phyloP scores from a whole-genome alignment of 2,329 filamentous ascomycete genomes.

The Aspergillus tubingensis region DNA sequence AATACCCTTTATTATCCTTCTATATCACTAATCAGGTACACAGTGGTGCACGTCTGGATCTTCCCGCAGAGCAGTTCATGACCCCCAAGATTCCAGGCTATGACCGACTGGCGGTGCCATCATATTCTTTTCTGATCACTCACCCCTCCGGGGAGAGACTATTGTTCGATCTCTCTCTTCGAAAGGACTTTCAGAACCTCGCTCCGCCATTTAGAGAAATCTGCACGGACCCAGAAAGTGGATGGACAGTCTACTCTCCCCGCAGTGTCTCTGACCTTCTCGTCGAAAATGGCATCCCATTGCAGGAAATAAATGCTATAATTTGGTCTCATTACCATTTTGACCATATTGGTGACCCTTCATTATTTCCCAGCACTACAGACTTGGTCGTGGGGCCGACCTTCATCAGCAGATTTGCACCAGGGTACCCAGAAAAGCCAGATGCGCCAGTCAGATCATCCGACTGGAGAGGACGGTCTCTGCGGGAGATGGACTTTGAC shows the following conservation, averaged over 20 bases:
- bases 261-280: not conserved
- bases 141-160: slow-evolving; percentile 39
- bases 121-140: too few relatives aligned
- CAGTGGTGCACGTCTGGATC: too few relatives aligned
- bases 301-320: not conserved
- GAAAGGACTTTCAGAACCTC: slow-evolving; percentile 49
- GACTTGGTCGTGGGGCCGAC: slow-evolving; percentile 30
- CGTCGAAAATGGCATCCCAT: not conserved
- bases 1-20: too few relatives aligned
- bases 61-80: too few relatives aligned
- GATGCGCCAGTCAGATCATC: slow-evolving; percentile 6
- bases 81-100: too few relatives aligned
- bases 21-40: too few relatives aligned
- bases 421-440: slow-evolving; percentile 23
- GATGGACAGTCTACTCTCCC: not conserved
- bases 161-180: slow-evolving; percentile 52
- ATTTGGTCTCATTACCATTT: slow-evolving; percentile 36
- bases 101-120: too few relatives aligned
- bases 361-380: slow-evolving; percentile 46
- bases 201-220: slow-evolving; percentile 18
- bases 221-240: too few relatives aligned
- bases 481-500: slow-evolving; percentile 18
- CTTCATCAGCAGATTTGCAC: slow-evolving; percentile 18
- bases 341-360: slow-evolving; percentile 49
- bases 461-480: slow-evolving; percentile 16